Base-by-base conservation (phyloP, 805 yeast species). In the Pichia nakasei region DNA sequence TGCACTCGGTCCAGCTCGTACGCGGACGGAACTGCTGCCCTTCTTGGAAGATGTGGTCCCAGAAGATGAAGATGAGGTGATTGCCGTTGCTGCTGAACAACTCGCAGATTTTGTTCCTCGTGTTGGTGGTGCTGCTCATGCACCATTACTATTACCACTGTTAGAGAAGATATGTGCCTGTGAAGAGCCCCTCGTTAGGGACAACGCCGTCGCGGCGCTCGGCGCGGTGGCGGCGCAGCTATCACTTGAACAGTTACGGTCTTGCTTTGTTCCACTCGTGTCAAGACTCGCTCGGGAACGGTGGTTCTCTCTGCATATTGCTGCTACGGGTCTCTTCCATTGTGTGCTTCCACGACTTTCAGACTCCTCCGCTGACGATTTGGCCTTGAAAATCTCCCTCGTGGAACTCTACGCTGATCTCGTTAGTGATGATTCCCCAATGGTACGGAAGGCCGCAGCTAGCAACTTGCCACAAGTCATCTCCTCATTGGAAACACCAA, bases 51-150 rank as follows among this genome's bases (percentile, higher is more conserved):
- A 83, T 48, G 93, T 83, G 22, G 87, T 89, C 9, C 93, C 85
- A 52, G 99, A 93, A 56, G 99, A 94, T 61, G 99, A 93, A 66
- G 99, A 93, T 64, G 99, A 93, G 66, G 96, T 93, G 7, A 82
- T 91, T 64, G 86, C 96, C 2, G 91, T 88, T 19, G 73, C 94
- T 50, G 97, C 97, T 4, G 86, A 83, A 54, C 91, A 89, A 68
- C 68, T 93, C 54, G 95, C 95, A 39, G 76, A 77, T 45, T 91
- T 93, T 61, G 79, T 88, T 31, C 95, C 96, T 5, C 76, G 79
- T 47, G 79, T 93, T 45, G 99, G 98, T 39, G 98, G 98, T 45
- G 53, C 75, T 12, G 72, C 76, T 48, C 71, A 70, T 57, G 85
- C 85, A 9, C 68, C 78, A 27, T 57, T 73, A 35, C 61, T 84